phyloP scores from a whole-genome alignment of 768 basidiomycete species.

The Leccinellum luteum region DNA sequence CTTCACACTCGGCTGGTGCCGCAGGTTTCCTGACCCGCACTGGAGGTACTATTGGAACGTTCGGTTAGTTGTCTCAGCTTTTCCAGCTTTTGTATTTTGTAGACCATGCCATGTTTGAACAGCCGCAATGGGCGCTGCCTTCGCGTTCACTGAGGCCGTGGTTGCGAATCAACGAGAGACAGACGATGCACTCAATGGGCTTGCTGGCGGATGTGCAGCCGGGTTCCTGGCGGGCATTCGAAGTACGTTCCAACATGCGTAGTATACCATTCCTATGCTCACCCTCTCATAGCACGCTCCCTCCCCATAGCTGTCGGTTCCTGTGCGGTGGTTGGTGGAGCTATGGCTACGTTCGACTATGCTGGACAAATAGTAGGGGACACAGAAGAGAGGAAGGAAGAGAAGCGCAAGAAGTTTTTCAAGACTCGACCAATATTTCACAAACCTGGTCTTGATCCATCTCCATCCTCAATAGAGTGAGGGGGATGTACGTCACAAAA shows the following conservation, averaged over 20 bases:
- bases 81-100: background rate
- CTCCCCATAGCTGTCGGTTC: slow-evolving; percentile 78
- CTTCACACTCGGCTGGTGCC: slow-evolving; percentile 73
- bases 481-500: slow-evolving; percentile 10
- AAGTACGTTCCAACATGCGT: slow-evolving; percentile 42
- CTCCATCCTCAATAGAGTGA: slow-evolving; percentile 21
- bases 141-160: slow-evolving; percentile 75
- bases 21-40: slow-evolving; percentile 84
- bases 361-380: slow-evolving; percentile 62
- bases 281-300: slow-evolving; percentile 63
- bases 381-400: slow-evolving; percentile 51
- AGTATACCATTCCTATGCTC: slow-evolving; percentile 3
- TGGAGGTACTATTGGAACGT: slow-evolving; percentile 87
- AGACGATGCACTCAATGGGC: slow-evolving; percentile 80
- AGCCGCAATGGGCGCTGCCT: slow-evolving; percentile 91
- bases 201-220: slow-evolving; percentile 87
- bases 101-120: slow-evolving; percentile 6
- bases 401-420: slow-evolving; percentile 79
- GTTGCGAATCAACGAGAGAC: slow-evolving; percentile 79
- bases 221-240: slow-evolving; percentile 88
- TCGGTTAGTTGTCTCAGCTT: slow-evolving; percentile 54
- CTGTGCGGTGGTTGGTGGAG: slow-evolving; percentile 74
- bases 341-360: slow-evolving; percentile 80
- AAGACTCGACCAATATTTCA: slow-evolving; percentile 55
- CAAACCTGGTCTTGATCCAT: slow-evolving; percentile 19